Base-by-base conservation (phyloP, 495 filamentous ascomycete species). In the Clavariopsis aquatica region DNA sequence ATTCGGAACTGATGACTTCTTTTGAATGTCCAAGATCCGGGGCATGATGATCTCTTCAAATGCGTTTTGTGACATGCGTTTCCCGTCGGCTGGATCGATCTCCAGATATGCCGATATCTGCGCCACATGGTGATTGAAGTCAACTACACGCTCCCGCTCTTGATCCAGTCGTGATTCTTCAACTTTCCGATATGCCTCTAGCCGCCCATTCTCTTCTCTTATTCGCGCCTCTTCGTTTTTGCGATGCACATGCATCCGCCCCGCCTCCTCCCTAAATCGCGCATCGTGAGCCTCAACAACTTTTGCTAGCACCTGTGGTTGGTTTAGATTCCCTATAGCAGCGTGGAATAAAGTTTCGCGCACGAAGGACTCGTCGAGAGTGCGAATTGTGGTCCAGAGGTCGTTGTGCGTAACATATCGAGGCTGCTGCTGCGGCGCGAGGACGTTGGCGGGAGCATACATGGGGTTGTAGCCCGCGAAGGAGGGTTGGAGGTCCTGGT, bases 41-140 rank as follows among this genome's bases (percentile, higher is more conserved):
- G 51, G 51, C 24, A 29, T 53, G 24, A 53, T 53, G 17, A 31
- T 53, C 6, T 53, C 26, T 20, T 53, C 51, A 27, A 29, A 53
- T 9, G 19, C 20, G 51, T 19, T 36, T 6, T 34, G 19, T 15
- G 28, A 28, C n/a, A 19, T n/a, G 51, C 51, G 51, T 20, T 53
- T 53, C 6, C 51, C 20, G 29, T 53, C 51, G 7, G 34, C 29
- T 9, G 51, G 51, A 31, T 53, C 51, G 29, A 31, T 53, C 28
- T 53, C 24, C 4, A 53, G 26, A 8, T 27, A 53, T 20, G 4
- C 5, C 9, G 6, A 2, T 19, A 53, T 53, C 28, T 17, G 51
- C 4, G 6, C 17, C 13, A 53, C n/a, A 20, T 29, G 29, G n/a
- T 53, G 51, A 10, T 53, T 27, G n/a, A 53, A 53, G 24, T 53